Evolutionary conservation across 2,329 filamentous ascomycete species (phyloP).

Genomic region (Aureobasidium musti): DNA sequence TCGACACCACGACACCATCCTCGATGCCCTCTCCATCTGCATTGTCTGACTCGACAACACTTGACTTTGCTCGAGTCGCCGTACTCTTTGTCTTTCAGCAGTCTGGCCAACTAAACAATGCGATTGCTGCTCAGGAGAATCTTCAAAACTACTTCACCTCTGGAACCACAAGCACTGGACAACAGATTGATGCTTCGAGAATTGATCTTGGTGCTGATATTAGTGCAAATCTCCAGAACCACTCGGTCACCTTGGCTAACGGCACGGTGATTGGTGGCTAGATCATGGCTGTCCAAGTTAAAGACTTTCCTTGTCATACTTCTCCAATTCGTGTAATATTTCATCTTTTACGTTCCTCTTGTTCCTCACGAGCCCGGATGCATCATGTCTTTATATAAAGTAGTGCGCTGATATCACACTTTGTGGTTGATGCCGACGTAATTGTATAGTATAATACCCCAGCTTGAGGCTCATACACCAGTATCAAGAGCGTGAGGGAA

Average conservation of each 20-base stretch:
- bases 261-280: slow-evolving; percentile 37
- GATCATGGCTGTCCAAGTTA: background rate
- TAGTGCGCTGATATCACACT: background rate
- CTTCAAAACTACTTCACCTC: slow-evolving; percentile 43
- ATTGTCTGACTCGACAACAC: slow-evolving; percentile 36
- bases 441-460: background rate
- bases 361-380: background rate
- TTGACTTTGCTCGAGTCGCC: slow-evolving; percentile 51
- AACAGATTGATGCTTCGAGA: slow-evolving; percentile 33
- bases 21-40: slow-evolving; percentile 34
- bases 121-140: slow-evolving; percentile 48
- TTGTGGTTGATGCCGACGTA: background rate
- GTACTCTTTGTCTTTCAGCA: slow-evolving; percentile 51
- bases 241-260: slow-evolving; percentile 33
- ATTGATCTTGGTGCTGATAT: slow-evolving; percentile 39
- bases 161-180: slow-evolving; percentile 32
- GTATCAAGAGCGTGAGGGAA: background rate
- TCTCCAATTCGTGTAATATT: background rate
- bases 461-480: no score
- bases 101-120: slow-evolving; percentile 44
- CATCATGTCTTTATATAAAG: background rate
- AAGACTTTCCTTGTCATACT: background rate
- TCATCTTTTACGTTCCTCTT: background rate
- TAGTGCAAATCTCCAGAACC: slow-evolving; percentile 33
- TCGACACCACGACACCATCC: slow-evolving; percentile 31